Conservation (phyloP, 305 asterid species). For the Fraxinus greggii region DNA sequence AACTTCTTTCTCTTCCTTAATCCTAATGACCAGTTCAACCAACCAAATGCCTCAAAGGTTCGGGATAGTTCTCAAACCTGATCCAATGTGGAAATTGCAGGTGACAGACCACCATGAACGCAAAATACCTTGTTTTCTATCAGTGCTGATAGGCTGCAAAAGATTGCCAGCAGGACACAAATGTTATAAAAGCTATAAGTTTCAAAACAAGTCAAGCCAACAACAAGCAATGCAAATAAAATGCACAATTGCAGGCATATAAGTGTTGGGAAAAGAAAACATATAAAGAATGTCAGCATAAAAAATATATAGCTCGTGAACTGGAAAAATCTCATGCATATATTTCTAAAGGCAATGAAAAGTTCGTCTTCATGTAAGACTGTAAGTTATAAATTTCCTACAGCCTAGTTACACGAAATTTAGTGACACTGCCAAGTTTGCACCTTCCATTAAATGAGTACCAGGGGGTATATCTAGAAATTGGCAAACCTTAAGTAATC, state of each 20-base stretch:
- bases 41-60: background rate
- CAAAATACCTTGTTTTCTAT: constrained; percentile 73
- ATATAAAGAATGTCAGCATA: background rate
- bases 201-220: background rate
- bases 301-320: background rate
- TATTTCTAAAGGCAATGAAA: background rate
- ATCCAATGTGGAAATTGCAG: constrained; percentile 66
- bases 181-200: background rate
- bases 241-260: constrained; percentile 1
- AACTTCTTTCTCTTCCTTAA: background rate
- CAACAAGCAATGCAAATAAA: background rate
- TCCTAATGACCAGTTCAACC: background rate
- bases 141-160: constrained; percentile 51
- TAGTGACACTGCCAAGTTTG: constrained; percentile 1
- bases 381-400: background rate
- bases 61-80: constrained; percentile 53
- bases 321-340: background rate
- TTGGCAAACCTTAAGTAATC: constrained; percentile 80
- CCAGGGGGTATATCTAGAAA: constrained; percentile 19
- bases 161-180: background rate
- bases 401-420: background rate
- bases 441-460: constrained; percentile 18
- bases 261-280: background rate
- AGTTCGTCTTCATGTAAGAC: background rate
- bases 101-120: constrained; percentile 63